These are phyloP conservation scores for Trichophyton benhamiae DNA, from an alignment of 2,329 filamentous ascomycete species.

Conservation along the genomic window DNA sequence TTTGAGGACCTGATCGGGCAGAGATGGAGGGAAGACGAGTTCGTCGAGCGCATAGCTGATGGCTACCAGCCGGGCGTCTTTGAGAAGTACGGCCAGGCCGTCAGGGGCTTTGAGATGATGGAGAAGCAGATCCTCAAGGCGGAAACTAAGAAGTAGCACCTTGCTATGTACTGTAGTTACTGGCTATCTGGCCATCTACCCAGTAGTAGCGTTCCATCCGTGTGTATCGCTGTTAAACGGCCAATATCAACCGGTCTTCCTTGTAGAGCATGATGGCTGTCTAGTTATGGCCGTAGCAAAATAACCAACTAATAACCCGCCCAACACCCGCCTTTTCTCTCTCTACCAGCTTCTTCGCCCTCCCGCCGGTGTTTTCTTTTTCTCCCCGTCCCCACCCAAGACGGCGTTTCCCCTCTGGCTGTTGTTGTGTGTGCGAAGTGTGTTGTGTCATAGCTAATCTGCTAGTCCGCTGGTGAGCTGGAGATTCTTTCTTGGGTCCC, in stretches of 20 bases:
- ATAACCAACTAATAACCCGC: too few species aligned
- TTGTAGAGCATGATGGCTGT: too few species aligned
- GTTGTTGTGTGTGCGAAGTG: neutral
- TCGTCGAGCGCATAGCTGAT: conserved; percentile 68
- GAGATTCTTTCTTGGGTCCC: neutral
- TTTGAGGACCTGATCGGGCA: conserved; percentile 79
- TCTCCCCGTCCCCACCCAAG: neutral
- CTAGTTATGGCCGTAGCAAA: too few species aligned
- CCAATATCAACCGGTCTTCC: too few species aligned
- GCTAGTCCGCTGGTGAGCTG: neutral
- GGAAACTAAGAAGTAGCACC: conserved; percentile 9
- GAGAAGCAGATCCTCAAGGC: conserved; percentile 52
- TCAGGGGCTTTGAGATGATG: conserved; percentile 65
- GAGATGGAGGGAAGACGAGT: conserved; percentile 75
- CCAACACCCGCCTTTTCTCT: too few species aligned
- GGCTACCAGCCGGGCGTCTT: conserved; percentile 68
- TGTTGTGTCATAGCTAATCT: neutral
- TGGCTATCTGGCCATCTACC: too few species aligned
- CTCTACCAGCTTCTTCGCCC: neutral
- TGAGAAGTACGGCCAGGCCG: conserved; percentile 61
- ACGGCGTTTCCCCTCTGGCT: too few species aligned
- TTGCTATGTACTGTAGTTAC: neutral
- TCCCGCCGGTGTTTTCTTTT: neutral
- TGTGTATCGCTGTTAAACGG: too few species aligned
- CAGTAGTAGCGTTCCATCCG: too few species aligned